These are phyloP conservation scores for Solanum bulbocastanum DNA, from an alignment of 257 asterid genomes.

Conservation along the genomic window DNA sequence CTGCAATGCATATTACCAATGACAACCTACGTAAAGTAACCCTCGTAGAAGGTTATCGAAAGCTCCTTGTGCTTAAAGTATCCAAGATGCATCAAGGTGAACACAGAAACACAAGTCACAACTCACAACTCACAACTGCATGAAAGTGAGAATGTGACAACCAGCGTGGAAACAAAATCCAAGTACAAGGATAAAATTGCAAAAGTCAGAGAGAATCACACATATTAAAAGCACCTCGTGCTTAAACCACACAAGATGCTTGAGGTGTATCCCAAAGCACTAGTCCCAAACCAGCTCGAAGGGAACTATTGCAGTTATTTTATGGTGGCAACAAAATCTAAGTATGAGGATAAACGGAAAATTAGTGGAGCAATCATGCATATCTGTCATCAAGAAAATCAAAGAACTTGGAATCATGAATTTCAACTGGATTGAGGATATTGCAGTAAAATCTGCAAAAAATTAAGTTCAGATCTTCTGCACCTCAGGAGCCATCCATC, in stretches of 20 bases:
- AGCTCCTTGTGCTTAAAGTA: neutral
- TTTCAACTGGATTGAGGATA: neutral
- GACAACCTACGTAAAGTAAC: neutral
- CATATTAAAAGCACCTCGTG: neutral
- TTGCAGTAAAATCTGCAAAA: neutral
- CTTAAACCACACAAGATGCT: neutral
- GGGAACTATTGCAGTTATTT: neutral
- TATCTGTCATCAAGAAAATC: neutral
- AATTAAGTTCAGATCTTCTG: neutral
- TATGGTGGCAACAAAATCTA: neutral
- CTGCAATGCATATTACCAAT: neutral
- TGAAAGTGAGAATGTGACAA: neutral
- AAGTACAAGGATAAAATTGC: neutral
- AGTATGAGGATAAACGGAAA: neutral
- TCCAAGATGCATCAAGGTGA: neutral
- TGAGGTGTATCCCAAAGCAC: neutral
- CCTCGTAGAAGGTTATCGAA: neutral
- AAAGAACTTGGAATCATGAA: neutral
- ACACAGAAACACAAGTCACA: neutral
- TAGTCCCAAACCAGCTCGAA: neutral
- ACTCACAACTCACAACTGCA: neutral
- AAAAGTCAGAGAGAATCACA: neutral
- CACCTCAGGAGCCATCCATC: constrained; percentile 99
- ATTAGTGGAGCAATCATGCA: neutral
- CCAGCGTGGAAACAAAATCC: neutral